phyloP scores from a whole-genome alignment of 1,284 basidiomycete species.

The Cutaneotrichosporon cyanovorans region DNA sequence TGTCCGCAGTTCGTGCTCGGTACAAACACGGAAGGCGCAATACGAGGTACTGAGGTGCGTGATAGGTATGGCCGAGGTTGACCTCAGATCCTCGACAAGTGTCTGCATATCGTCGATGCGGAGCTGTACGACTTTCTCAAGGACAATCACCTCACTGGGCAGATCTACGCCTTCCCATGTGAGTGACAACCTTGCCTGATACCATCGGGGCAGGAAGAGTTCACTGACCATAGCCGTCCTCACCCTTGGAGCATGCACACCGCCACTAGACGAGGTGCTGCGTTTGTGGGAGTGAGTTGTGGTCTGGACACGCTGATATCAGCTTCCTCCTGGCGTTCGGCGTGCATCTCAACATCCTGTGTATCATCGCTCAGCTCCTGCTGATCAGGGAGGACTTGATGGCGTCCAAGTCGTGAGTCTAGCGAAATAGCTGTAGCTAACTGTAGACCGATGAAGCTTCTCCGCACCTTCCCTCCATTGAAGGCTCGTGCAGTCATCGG shows the following conservation, averaged over 20 bases:
- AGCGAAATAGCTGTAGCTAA: background rate
- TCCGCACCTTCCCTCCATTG: slow-evolving; percentile 88
- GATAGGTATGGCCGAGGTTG: background rate
- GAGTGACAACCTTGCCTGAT: slow-evolving; percentile 47
- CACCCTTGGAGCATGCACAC: slow-evolving; percentile 92
- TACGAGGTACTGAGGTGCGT: slow-evolving; percentile 78
- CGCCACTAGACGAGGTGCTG: slow-evolving; percentile 86
- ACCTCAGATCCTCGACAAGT: slow-evolving; percentile 75
- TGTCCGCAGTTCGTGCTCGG: slow-evolving; percentile 95
- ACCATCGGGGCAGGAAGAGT: too few species aligned
- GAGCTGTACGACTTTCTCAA: slow-evolving; percentile 74
- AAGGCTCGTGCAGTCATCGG: slow-evolving; percentile 80
- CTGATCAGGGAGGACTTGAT: slow-evolving; percentile 85
- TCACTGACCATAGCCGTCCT: slow-evolving; percentile 62
- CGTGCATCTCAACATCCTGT: slow-evolving; percentile 89
- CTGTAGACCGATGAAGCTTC: slow-evolving; percentile 80
- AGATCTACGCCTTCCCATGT: slow-evolving; percentile 97
- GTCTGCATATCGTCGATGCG: slow-evolving; percentile 80
- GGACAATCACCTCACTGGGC: slow-evolving; percentile 90
- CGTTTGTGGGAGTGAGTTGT: slow-evolving; percentile 72
- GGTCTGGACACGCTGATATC: background rate
- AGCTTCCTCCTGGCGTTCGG: slow-evolving; percentile 88
- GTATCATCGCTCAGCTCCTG: slow-evolving; percentile 87
- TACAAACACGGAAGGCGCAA: slow-evolving; percentile 83
- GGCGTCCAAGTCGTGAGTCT: slow-evolving; percentile 64